Conservation (phyloP, 106 monocot genomes). For the Acanthochlamys bracteata region DNA sequence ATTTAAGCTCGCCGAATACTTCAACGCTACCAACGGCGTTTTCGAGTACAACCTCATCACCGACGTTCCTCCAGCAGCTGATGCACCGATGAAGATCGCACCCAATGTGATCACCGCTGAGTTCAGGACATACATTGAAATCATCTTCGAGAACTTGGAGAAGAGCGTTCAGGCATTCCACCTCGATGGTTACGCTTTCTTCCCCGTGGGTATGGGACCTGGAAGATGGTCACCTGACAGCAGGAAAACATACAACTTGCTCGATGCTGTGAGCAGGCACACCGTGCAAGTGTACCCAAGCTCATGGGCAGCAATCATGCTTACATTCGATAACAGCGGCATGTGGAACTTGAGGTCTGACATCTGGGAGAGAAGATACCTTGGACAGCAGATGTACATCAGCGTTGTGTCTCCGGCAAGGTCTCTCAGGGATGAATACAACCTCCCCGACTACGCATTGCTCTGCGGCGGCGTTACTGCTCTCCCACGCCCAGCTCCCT, state of each 20-base stretch:
- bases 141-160: constrained; percentile 32
- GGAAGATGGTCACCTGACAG: constrained; percentile 38
- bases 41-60: constrained; percentile 27
- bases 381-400: constrained; percentile 66
- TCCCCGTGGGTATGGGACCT: constrained; percentile 38
- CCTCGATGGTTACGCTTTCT: constrained; percentile 37
- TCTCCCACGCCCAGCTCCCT: constrained; percentile 44
- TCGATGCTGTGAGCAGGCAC: constrained; percentile 43
- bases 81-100: neutral
- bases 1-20: constrained; percentile 38
- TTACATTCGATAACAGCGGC: constrained; percentile 44
- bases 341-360: constrained; percentile 55
- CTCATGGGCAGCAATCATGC: constrained; percentile 44
- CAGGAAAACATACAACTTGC: constrained; percentile 38
- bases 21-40: constrained; percentile 5
- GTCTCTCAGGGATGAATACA: constrained; percentile 67
- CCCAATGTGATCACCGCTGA: constrained; percentile 27
- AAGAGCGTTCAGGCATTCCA: constrained; percentile 25
- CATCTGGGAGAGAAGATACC: constrained; percentile 48
- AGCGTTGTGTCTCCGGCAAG: constrained; percentile 50
- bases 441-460: constrained; percentile 27
- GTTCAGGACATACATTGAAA: constrained; percentile 33
- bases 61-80: constrained; percentile 16
- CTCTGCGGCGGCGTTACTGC: constrained; percentile 35
- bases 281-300: constrained; percentile 41